Conservation (phyloP, 2,329 filamentous ascomycete genomes). For the Neonectria punicea region DNA sequence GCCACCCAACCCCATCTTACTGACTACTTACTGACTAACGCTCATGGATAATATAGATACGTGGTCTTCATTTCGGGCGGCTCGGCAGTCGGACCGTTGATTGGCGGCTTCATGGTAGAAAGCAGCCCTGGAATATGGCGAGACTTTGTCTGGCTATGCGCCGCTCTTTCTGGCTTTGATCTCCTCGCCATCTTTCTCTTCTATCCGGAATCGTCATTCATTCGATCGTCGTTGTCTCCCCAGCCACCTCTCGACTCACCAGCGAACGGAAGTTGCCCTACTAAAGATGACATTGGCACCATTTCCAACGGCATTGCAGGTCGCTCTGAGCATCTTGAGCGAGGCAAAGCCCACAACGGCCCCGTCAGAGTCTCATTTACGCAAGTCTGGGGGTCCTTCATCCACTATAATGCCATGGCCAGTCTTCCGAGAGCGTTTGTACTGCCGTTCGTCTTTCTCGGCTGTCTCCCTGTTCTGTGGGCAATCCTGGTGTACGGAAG, state of each 20-base stretch:
- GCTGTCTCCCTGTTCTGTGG: conserved; percentile 3
- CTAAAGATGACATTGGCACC: neutral
- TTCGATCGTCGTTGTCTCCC: neutral
- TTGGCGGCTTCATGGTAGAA: conserved; percentile 12
- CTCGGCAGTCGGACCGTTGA: neutral
- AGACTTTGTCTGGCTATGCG: conserved; percentile 9
- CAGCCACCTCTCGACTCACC: neutral
- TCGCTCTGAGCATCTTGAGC: neutral
- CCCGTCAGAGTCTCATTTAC: neutral
- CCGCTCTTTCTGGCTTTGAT: conserved; percentile 5
- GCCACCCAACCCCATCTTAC: neutral
- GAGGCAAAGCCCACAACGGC: neutral
- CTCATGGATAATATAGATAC: neutral
- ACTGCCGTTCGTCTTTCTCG: conserved; percentile 1
- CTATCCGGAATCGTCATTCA: conserved; percentile 9
- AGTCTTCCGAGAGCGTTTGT: conserved; percentile 6
- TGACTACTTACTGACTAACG: no score
- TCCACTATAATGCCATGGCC: neutral
- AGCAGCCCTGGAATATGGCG: conserved; percentile 3
- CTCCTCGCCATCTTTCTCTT: conserved; percentile 1
- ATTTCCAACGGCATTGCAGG: neutral
- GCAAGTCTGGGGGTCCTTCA: neutral
- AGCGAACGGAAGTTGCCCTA: neutral
- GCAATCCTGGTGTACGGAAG: conserved; percentile 5
- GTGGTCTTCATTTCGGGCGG: conserved; percentile 10